Base-by-base conservation (phyloP, 495 filamentous ascomycete species). In the Penicillium manginii region DNA sequence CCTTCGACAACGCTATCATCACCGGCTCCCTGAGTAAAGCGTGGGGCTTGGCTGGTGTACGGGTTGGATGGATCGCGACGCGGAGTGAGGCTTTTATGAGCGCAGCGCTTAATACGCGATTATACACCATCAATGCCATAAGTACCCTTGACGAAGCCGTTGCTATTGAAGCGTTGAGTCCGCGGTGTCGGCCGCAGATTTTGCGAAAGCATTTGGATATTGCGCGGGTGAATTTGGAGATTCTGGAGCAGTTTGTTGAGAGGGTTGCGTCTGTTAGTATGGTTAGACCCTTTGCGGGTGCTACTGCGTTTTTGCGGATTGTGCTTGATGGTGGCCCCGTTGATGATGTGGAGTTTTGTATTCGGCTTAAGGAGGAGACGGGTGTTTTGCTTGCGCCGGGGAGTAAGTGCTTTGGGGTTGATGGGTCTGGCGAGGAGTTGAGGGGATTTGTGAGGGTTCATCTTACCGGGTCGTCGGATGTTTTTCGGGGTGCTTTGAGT, bases 1-100 rank as follows among this genome's bases (percentile, higher is more conserved):
- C 49, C 2, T 32, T 47, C 18, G 23, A 50, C 3, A 55, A 49
- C 0, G 53, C 60, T 9, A 42, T 63, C 15, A 43, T 63, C n/a
- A 63, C 61, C 6, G 50, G 61, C 47, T 63, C 61, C n/a, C 23
- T 59, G 53, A 63, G 61, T 52, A 63, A 63, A 50, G 52, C 52
- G 12, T 63, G 61, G 61, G 56, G 56, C n/a, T 40, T 63, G 8
- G 48, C 56, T 2, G 61, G 61, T 12, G 23, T 48, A 15, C 57
- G 61, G 2, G 31, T 63, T 5, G 61, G 61, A 26, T 63, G 61
- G 61, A 29, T 63, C 6, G 61, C 54, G 1, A 63, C 57, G 1
- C 42, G 18, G 33, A 63, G 48, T 14, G 5, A 21, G 4, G 10
- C 45, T 9, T 26, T 60, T 2, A 47, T 55, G 2, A 17, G 48